phyloP scores from a whole-genome alignment of 2,329 filamentous ascomycete genomes.

The Aspergillus vadensis region DNA sequence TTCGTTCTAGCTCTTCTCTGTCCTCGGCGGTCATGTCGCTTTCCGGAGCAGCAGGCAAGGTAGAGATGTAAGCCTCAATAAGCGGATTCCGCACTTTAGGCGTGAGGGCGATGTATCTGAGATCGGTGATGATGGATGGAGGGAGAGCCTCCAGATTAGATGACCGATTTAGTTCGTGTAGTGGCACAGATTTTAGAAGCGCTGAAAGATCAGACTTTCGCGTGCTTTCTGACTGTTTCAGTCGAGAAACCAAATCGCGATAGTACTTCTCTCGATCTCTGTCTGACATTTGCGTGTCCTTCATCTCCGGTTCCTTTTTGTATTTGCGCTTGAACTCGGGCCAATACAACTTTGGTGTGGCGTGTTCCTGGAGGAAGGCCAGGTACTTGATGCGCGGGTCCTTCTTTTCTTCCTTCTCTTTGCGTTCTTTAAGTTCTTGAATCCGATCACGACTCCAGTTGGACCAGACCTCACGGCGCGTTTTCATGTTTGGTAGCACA shows the following conservation, averaged over 20 bases:
- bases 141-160: constrained; percentile 45
- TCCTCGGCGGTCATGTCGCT: constrained; percentile 39
- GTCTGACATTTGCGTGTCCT: constrained; percentile 46
- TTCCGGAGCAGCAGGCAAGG: constrained; percentile 43
- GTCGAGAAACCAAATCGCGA: constrained; percentile 48
- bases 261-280: constrained; percentile 54
- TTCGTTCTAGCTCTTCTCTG: constrained; percentile 43
- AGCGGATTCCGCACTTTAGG: constrained; percentile 43
- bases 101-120: constrained; percentile 47
- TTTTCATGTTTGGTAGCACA: constrained; percentile 76
- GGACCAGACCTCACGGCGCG: constrained; percentile 78
- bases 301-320: constrained; percentile 77
- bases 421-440: constrained; percentile 68
- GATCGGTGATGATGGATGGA: constrained; percentile 44
- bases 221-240: constrained; percentile 50
- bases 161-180: constrained; percentile 44
- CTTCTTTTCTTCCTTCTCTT: constrained; percentile 73
- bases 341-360: constrained; percentile 94
- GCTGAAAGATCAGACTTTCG: constrained; percentile 50
- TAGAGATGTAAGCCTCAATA: constrained; percentile 48
- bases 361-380: constrained; percentile 75
- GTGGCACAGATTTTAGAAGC: constrained; percentile 47
- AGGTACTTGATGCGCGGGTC: constrained; percentile 85
- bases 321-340: constrained; percentile 93
- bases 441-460: constrained; percentile 81